Evolutionary conservation across 2,329 filamentous ascomycete genomes (phyloP).

Genomic region (Didymella segeticola): DNA sequence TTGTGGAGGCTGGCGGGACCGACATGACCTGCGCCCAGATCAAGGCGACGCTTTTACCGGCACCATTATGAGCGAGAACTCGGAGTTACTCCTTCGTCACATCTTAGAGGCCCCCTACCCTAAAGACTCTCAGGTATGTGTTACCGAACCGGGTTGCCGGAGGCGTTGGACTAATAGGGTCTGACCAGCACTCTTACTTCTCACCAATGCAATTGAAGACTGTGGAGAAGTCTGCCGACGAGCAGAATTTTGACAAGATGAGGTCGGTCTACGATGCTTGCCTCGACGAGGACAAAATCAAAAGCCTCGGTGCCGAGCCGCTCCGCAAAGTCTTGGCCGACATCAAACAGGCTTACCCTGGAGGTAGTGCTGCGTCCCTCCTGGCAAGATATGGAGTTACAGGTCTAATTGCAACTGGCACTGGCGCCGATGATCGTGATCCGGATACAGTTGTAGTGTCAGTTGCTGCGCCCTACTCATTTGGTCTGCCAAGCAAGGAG

Average conservation of each 20-base stretch:
- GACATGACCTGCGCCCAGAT: slow-evolving; percentile 70
- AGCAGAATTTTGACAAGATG: slow-evolving; percentile 71
- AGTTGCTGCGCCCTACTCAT: slow-evolving; percentile 56
- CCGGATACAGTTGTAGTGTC: slow-evolving; percentile 61
- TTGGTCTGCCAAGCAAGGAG: slow-evolving; percentile 51
- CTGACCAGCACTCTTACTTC: slow-evolving; percentile 57
- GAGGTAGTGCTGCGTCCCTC: slow-evolving; percentile 54
- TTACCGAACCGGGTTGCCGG: not conserved
- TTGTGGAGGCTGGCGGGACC: slow-evolving; percentile 70
- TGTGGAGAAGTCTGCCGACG: slow-evolving; percentile 56
- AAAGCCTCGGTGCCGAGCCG: slow-evolving; percentile 62
- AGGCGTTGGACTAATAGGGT: not conserved
- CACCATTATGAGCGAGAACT: slow-evolving; percentile 67
- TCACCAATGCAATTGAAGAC: slow-evolving; percentile 48
- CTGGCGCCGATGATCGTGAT: slow-evolving; percentile 59
- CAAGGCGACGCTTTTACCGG: slow-evolving; percentile 67
- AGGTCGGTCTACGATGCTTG: slow-evolving; percentile 70
- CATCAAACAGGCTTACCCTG: slow-evolving; percentile 46
- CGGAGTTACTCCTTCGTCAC: slow-evolving; percentile 65
- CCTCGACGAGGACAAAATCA: slow-evolving; percentile 66
- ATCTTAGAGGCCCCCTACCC: slow-evolving; percentile 67
- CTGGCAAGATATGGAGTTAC: slow-evolving; percentile 57
- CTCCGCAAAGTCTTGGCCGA: slow-evolving; percentile 63
- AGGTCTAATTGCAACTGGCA: slow-evolving; percentile 32
- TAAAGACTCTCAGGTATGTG: slow-evolving; percentile 29